Base-by-base conservation (phyloP, 2,329 filamentous ascomycete species). In the Fusarium sp. region DNA sequence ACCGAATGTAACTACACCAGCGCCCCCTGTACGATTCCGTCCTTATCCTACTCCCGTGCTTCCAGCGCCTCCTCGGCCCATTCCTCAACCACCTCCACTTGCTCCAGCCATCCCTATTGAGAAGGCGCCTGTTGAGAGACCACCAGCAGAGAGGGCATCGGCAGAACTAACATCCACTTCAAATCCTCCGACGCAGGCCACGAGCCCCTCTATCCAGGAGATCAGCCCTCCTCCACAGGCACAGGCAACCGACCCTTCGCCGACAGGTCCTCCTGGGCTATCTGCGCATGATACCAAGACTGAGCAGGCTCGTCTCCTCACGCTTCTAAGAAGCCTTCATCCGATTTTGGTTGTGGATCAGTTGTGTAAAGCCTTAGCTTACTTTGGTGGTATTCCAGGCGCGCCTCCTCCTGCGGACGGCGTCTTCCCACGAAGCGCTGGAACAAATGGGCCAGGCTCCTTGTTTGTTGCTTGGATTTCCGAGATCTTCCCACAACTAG, bases 401-500 rank as follows among this genome's bases (percentile, higher is more conserved):
- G 87, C 86, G 6, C 87, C 88, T 9, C 85, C 87, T 7, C 86
- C 89, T n/a, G 84, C 86, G 0, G 80, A 85, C 31, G 84, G 87
- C 72, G 82, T 81, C 3, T 92, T 92, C 62, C 90, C 90, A 2
- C 83, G 85, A 29, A 92, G 90, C 73, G 86, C 85, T 11, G 84
- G 86, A 56, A 85, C 85, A 14, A 91, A 91, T 77, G 90, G 90
- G 4, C 82, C 87, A 2, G 91, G 90, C 2, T 85, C 86, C 22
- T 81, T 90, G 13, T 89, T 92, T 68, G 85, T 92, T 33, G 87
- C 88, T 22, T 92, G 90, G 90, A 81, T 92, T 52, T 84, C 89
- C 14, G 90, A 92, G 76, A 90, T 92, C 64, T 92, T 92, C 69
- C 90, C 90, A 20, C 84, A 82, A 39, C 65, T 80, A 81, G 66